Evolutionary conservation across 2,329 filamentous ascomycete genomes (phyloP).

Genomic region (Talaromyces piceae): DNA sequence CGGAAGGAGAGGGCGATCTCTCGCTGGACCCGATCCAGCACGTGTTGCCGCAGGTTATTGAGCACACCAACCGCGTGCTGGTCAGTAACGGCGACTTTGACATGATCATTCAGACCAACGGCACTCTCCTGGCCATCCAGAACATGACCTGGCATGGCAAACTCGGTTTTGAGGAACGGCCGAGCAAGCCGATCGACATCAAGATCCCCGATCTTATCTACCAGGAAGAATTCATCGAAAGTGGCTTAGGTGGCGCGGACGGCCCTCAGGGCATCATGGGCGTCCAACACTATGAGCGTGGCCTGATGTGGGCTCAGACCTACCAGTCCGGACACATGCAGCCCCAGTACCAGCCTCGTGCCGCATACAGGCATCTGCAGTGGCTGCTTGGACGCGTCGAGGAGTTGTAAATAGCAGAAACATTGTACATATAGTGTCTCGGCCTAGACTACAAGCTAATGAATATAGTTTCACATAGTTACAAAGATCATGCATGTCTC

Average conservation of each 20-base stretch:
- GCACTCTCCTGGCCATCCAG: conserved; percentile 64
- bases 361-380: conserved; percentile 59
- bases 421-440: not conserved
- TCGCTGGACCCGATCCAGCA: conserved; percentile 48
- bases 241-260: conserved; percentile 58
- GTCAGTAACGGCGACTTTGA: conserved; percentile 67
- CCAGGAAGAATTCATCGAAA: conserved; percentile 38
- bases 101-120: conserved; percentile 60
- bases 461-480: not conserved
- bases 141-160: conserved; percentile 73
- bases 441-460: not conserved
- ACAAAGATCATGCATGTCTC: too few species aligned
- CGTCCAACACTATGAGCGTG: conserved; percentile 63
- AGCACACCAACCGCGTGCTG: conserved; percentile 60
- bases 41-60: conserved; percentile 35
- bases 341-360: conserved; percentile 60
- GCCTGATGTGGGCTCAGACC: conserved; percentile 58
- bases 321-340: conserved; percentile 32
- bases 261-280: conserved; percentile 61
- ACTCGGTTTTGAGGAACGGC: conserved; percentile 60
- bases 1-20: conserved; percentile 31
- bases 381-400: conserved; percentile 24
- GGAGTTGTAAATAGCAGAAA: not conserved
- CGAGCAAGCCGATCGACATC: conserved; percentile 33
- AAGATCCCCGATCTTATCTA: conserved; percentile 49